Percentiles rank a stretch among this genome's conserved stretches.
Evolutionary conservation across 805 yeast species (phyloP).

Genomic region (Suhomyces xylopsoci): DNA sequence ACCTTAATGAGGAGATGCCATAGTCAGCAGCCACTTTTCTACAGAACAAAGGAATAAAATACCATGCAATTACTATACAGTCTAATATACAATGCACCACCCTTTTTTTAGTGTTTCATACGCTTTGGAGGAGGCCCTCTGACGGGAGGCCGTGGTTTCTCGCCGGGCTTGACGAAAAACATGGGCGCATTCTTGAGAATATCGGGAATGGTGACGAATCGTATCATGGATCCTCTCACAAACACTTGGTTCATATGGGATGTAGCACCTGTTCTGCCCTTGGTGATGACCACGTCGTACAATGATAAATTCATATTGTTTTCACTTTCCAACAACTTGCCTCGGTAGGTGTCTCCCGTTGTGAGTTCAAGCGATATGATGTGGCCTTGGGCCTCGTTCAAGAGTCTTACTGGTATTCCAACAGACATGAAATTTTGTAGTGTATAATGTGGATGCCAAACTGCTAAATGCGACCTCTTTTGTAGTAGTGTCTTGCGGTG

Average conservation of each 20-base stretch:
- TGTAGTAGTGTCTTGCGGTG: neutral
- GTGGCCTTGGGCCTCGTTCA: constrained; percentile 90
- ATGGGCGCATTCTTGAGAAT: constrained; percentile 85
- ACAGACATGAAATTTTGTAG: constrained; percentile 44
- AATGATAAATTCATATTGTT: constrained; percentile 93
- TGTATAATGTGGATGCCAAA: neutral
- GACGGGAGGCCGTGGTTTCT: constrained; percentile 69
- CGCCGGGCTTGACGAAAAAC: constrained; percentile 57
- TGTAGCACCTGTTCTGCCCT: constrained; percentile 61
- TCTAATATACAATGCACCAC: neutral
- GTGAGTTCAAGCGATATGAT: constrained; percentile 75
- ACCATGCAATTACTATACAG: neutral
- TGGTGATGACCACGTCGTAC: constrained; percentile 76
- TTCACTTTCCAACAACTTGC: constrained; percentile 80
- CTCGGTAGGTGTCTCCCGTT: constrained; percentile 85
- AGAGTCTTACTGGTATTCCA: constrained; percentile 80
- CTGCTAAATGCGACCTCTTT: neutral
- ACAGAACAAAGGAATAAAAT: neutral
- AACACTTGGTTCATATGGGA: constrained; percentile 80
- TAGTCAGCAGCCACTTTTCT: neutral
- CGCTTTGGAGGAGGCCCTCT: constrained; percentile 42
- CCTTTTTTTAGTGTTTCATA: constrained; percentile 16
- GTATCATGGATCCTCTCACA: constrained; percentile 86
- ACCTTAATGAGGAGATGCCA: neutral
- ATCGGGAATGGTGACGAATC: constrained; percentile 85